phyloP scores from a whole-genome alignment of 306 rosid species.

The Clitoria ternatea region DNA sequence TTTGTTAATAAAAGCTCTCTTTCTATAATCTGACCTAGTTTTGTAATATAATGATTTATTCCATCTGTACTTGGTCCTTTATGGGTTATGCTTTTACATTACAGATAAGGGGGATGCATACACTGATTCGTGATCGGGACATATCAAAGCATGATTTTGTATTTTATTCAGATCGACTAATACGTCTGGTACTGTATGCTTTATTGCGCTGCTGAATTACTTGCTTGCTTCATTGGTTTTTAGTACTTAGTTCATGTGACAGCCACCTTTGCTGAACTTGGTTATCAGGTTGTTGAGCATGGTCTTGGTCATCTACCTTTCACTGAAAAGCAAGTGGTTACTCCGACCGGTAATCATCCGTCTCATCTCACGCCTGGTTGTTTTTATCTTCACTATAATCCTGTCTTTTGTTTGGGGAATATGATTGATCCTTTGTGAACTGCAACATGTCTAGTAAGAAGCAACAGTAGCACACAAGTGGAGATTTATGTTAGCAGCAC shows the following conservation, averaged over 20 bases:
- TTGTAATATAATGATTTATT: slow-evolving; percentile 3
- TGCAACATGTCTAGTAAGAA: neutral
- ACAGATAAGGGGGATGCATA: slow-evolving; percentile 98
- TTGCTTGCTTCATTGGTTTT: slow-evolving; percentile 15
- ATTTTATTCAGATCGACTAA: slow-evolving; percentile 95
- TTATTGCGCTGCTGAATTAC: slow-evolving; percentile 11
- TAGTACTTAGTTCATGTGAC: neutral
- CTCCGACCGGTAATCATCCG: slow-evolving; percentile 74
- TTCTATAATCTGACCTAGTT: neutral
- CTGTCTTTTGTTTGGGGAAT: slow-evolving; percentile 1
- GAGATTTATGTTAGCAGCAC: neutral
- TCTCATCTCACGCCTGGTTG: neutral
- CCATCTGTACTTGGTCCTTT: slow-evolving; percentile 15
- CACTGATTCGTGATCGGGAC: slow-evolving; percentile 81
- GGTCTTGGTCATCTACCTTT: slow-evolving; percentile 97
- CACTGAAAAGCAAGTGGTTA: slow-evolving; percentile 90
- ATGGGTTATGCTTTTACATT: slow-evolving; percentile 33
- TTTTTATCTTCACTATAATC: slow-evolving; percentile 10
- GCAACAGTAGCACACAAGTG: neutral
- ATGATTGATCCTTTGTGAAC: slow-evolving; percentile 10
- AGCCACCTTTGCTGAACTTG: slow-evolving; percentile 7
- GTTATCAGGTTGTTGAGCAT: slow-evolving; percentile 89
- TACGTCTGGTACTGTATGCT: slow-evolving; percentile 66
- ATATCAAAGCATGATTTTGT: slow-evolving; percentile 95
- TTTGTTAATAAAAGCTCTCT: neutral